Evolutionary conservation across 768 basidiomycete genomes (phyloP).

Genomic region (Lactarius tabidus): DNA sequence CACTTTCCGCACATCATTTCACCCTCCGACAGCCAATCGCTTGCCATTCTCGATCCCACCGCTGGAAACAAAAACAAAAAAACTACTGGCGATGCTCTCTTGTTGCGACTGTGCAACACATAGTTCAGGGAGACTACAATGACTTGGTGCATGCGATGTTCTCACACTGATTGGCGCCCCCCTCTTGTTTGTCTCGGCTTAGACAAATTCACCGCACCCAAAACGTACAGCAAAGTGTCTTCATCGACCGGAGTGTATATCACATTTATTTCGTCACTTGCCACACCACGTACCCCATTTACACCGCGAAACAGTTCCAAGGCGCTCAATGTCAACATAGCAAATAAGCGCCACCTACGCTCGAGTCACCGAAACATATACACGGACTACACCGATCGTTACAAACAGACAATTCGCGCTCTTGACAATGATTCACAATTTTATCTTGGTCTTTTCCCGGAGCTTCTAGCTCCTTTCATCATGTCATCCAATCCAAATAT

Average conservation of each 20-base stretch:
- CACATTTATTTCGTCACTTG: conserved; percentile 1
- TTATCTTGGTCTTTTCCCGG: conserved; percentile 10
- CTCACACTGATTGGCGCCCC: conserved; percentile 2
- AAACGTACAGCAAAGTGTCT: background rate
- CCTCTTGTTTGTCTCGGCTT: background rate
- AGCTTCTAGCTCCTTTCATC: conserved; percentile 15
- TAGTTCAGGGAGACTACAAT: background rate
- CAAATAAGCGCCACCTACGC: conserved; percentile 12
- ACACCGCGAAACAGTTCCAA: conserved; percentile 1
- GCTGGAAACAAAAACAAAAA: background rate
- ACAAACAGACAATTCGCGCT: conserved; percentile 3
- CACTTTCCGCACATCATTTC: conserved; percentile 9
- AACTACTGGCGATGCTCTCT: background rate
- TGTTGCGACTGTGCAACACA: background rate
- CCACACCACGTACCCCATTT: conserved; percentile 12
- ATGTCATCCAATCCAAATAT: conserved; percentile 18
- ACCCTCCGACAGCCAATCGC: conserved; percentile 10
- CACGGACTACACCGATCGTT: conserved; percentile 19
- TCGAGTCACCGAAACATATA: conserved; percentile 24
- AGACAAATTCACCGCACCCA: background rate
- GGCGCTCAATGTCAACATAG: conserved; percentile 14
- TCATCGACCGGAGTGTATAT: background rate
- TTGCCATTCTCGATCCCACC: background rate
- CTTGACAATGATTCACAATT: conserved; percentile 19
- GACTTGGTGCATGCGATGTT: background rate